Percentiles rank a stretch among this genome's conserved stretches.
Evolutionary conservation across 305 asterid genomes (phyloP).

Genomic region (Solanum hybrid): DNA sequence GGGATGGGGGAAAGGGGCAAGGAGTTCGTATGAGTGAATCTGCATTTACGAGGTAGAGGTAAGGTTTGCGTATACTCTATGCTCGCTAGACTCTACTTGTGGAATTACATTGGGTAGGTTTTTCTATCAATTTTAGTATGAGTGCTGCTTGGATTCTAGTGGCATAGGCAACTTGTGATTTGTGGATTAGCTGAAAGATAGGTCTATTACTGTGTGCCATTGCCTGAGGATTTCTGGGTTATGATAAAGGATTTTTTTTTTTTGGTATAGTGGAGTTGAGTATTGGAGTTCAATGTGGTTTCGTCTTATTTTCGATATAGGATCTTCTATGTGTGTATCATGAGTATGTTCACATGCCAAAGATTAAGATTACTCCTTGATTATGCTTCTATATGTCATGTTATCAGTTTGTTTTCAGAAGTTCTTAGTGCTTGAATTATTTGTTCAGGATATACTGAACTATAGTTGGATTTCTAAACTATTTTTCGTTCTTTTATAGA

Average conservation of each 20-base stretch:
- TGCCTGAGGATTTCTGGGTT: not conserved
- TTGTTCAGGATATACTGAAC: not conserved
- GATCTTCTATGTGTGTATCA: not conserved
- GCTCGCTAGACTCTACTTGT: not conserved
- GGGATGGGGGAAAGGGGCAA: not conserved
- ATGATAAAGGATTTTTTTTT: not conserved
- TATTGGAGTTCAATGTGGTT: not conserved
- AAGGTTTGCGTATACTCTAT: rapidly evolving
- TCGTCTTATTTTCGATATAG: not conserved
- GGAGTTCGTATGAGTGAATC: not conserved
- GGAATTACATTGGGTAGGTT: not conserved
- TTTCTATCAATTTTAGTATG: not conserved
- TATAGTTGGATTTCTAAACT: not conserved
- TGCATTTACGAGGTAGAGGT: not conserved
- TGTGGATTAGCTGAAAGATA: not conserved
- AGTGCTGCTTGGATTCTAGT: not conserved
- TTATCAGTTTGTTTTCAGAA: not conserved
- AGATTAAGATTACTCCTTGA: not conserved
- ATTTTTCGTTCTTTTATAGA: not conserved
- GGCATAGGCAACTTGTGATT: not conserved
- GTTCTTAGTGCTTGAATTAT: not conserved
- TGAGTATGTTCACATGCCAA: not conserved
- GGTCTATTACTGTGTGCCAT: not conserved
- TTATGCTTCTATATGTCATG: not conserved
- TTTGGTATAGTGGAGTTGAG: not conserved